These are phyloP conservation scores for Phaseolus coccineus DNA, from an alignment of 331 rosid genomes.

Conservation along the genomic window DNA sequence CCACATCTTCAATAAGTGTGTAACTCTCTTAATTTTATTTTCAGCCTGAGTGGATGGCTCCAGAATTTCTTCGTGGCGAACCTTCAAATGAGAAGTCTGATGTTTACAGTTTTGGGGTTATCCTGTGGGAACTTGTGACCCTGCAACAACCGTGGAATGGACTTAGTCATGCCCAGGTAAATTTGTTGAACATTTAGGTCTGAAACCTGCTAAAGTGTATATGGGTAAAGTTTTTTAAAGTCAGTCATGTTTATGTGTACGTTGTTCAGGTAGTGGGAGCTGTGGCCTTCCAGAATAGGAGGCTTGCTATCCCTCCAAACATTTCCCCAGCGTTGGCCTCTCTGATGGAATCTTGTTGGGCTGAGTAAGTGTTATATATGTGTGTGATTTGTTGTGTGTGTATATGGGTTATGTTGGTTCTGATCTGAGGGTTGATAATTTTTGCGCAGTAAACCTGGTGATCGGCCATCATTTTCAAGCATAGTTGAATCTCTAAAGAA, in stretches of 20 bases:
- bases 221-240: neutral
- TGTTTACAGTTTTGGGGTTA: slow-evolving; percentile 92
- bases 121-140: slow-evolving; percentile 93
- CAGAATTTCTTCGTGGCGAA: slow-evolving; percentile 97
- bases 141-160: slow-evolving; percentile 96
- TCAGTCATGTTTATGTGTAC: slow-evolving; percentile 10
- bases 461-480: slow-evolving; percentile 59
- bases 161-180: slow-evolving; percentile 91
- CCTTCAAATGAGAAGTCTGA: slow-evolving; percentile 96
- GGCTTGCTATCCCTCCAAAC: slow-evolving; percentile 72
- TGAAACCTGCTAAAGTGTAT: slow-evolving; percentile 23
- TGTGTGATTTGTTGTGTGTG: too few species aligned
- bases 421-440: slow-evolving; percentile 24
- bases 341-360: slow-evolving; percentile 94
- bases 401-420: too few species aligned
- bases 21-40: slow-evolving; percentile 73
- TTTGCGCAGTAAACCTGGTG: slow-evolving; percentile 44
- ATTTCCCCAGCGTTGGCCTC: slow-evolving; percentile 74
- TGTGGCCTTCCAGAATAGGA: slow-evolving; percentile 92
- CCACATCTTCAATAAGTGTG: slow-evolving; percentile 54
- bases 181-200: slow-evolving; percentile 26
- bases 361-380: slow-evolving; percentile 67
- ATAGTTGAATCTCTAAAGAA: slow-evolving; percentile 87
- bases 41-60: slow-evolving; percentile 99
- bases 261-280: slow-evolving; percentile 90